Percentiles rank a stretch among this genome's conserved stretches.
Conservation (phyloP, 768 basidiomycete species). For the Pleurotus tuoliensis region DNA sequence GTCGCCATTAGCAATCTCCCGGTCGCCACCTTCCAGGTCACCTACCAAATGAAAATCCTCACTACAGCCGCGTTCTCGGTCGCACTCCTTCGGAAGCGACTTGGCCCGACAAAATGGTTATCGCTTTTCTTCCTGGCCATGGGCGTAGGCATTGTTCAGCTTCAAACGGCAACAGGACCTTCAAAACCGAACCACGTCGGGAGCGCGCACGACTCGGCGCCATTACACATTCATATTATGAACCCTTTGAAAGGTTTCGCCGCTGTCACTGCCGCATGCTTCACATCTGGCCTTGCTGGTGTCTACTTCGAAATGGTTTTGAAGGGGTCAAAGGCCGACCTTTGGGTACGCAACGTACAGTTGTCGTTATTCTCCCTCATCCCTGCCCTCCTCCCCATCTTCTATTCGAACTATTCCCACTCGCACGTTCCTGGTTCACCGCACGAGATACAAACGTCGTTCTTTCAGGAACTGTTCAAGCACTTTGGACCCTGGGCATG, state of each 20-base stretch:
- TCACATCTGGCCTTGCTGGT: constrained; percentile 87
- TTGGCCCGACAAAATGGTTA: constrained; percentile 79
- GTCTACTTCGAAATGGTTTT: constrained; percentile 95
- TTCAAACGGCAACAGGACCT: constrained; percentile 51
- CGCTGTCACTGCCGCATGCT: constrained; percentile 81
- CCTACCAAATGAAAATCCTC: constrained; percentile 98
- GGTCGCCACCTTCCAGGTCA: constrained; percentile 96
- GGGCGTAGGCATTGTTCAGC: constrained; percentile 93
- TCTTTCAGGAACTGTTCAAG: constrained; percentile 62
- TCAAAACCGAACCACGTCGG: constrained; percentile 41
- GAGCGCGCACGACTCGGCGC: constrained; percentile 63
- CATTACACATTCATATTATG: constrained; percentile 68
- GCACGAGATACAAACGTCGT: constrained; percentile 36
- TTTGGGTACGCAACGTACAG: constrained; percentile 91
- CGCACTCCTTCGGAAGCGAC: constrained; percentile 68
- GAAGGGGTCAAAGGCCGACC: constrained; percentile 77
- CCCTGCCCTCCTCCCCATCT: constrained; percentile 81
- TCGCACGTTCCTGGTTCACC: constrained; percentile 21
- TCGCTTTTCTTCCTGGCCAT: constrained; percentile 84
- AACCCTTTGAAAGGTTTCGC: constrained; percentile 77
- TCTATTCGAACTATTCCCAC: constrained; percentile 36
- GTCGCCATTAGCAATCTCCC: constrained; percentile 94
- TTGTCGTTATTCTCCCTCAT: constrained; percentile 86
- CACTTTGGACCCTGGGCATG: constrained; percentile 95
- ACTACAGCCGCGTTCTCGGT: constrained; percentile 95